phyloP scores from a whole-genome alignment of 192 early-diverging fungal genomes.

The Coemansia sp. region DNA sequence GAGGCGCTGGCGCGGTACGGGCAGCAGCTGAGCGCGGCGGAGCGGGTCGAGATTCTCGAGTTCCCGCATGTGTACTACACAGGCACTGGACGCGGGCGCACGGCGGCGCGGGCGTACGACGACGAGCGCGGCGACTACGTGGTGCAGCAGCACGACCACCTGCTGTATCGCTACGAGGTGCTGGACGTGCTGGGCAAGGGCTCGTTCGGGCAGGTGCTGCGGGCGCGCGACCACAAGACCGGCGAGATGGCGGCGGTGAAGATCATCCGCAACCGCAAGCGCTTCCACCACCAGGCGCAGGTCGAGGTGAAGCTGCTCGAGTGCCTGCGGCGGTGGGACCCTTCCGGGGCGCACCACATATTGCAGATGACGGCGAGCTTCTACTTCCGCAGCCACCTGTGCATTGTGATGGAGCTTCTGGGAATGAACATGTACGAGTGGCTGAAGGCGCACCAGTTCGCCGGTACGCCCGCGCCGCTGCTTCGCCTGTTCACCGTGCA shows the following conservation, averaged over 20 bases:
- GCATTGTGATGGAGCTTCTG: conserved; percentile 91
- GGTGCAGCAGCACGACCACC: conserved; percentile 84
- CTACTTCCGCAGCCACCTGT: conserved; percentile 93
- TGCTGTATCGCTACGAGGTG: conserved; percentile 92
- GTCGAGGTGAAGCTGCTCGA: conserved; percentile 95
- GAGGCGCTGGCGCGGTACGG: conserved; percentile 67
- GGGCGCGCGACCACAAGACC: conserved; percentile 91
- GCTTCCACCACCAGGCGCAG: conserved; percentile 92
- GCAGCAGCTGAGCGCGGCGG: conserved; percentile 76
- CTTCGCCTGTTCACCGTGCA: conserved; percentile 67
- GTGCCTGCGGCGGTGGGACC: conserved; percentile 79
- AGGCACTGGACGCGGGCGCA: conserved; percentile 68
- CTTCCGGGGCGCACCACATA: conserved; percentile 72
- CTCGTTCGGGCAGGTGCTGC: conserved; percentile 93
- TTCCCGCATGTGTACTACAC: conserved; percentile 87
- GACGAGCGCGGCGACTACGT: conserved; percentile 95
- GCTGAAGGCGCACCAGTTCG: conserved; percentile 88
- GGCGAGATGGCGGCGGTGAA: conserved; percentile 86
- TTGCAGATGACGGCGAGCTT: conserved; percentile 90
- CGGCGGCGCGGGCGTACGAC: conserved; percentile 61
- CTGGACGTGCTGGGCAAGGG: conserved; percentile 89
- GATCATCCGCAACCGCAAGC: conserved; percentile 93
- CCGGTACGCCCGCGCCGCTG: conserved; percentile 62
- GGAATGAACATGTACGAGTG: conserved; percentile 97
- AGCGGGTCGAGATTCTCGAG: conserved; percentile 82